These are phyloP conservation scores for Plasmopara muralis DNA, from an alignment of 352 stramenopile species.

Conservation along the genomic window DNA sequence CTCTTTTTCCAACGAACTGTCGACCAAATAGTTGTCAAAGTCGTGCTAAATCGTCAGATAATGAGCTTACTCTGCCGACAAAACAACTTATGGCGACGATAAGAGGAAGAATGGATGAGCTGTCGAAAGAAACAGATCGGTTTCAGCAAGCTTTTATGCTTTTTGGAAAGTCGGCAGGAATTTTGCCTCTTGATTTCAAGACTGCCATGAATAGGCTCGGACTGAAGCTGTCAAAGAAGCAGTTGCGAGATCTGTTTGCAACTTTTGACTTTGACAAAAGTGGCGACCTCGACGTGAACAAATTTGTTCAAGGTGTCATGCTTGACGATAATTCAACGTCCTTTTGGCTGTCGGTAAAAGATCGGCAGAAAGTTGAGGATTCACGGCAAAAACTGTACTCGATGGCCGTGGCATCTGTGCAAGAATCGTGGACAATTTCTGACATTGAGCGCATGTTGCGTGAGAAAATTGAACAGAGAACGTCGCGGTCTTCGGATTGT, in stretches of 20 bases:
- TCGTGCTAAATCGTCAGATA: constrained; percentile 20
- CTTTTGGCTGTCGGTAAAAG: constrained; percentile 48
- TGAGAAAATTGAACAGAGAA: constrained; percentile 79
- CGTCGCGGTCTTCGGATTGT: constrained; percentile 67
- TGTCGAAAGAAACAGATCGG: constrained; percentile 58
- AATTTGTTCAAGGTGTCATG: constrained; percentile 75
- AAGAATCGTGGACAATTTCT: constrained; percentile 61
- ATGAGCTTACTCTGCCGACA: constrained; percentile 39
- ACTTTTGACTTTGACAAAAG: constrained; percentile 75
- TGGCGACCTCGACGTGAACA: constrained; percentile 69
- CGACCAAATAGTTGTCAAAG: constrained; percentile 11
- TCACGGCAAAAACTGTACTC: constrained; percentile 39
- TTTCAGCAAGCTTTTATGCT: constrained; percentile 74
- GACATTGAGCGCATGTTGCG: constrained; percentile 78
- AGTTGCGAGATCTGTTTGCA: constrained; percentile 54
- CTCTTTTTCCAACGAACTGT: constrained; percentile 45
- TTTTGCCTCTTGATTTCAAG: constrained; percentile 49
- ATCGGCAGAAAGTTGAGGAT: constrained; percentile 51
- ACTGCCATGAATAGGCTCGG: constrained; percentile 45
- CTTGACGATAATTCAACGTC: constrained; percentile 58
- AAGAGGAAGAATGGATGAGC: constrained; percentile 56
- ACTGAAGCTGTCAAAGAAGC: constrained; percentile 41
- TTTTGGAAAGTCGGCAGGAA: constrained; percentile 57
- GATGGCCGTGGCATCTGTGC: constrained; percentile 62
- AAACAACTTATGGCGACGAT: constrained; percentile 52